These are phyloP conservation scores for Chondrus crispus DNA, from an alignment of 23 red algal species.

Conservation along the genomic window DNA sequence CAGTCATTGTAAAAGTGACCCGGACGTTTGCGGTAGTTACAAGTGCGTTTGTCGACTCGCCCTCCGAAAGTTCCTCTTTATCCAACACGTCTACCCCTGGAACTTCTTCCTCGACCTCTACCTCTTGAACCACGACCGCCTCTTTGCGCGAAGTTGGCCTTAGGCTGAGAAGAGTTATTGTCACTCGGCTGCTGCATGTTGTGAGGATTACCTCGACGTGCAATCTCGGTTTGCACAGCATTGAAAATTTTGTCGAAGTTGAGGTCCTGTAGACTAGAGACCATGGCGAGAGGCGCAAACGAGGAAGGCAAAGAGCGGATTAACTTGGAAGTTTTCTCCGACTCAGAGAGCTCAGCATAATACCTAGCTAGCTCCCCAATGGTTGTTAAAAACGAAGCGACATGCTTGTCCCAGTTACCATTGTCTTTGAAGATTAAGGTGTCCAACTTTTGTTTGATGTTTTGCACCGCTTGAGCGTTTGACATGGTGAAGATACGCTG, in stretches of 20 bases:
- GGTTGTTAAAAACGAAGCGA: background rate
- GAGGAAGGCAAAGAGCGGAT: conserved; percentile 7
- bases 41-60: too few relatives aligned
- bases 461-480: background rate
- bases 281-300: conserved; percentile 25
- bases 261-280: background rate
- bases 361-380: background rate
- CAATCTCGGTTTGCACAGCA: background rate
- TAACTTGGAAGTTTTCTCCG: conserved; percentile 5
- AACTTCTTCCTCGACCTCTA: too few relatives aligned
- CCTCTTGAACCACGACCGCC: too few relatives aligned
- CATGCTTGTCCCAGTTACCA: background rate
- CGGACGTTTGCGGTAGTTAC: too few relatives aligned
- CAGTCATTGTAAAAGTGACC: too few relatives aligned
- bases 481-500: background rate
- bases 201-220: background rate
- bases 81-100: too few relatives aligned
- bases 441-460: background rate
- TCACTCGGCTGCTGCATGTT: background rate
- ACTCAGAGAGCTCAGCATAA: background rate
- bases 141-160: too few relatives aligned
- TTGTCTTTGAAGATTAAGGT: background rate
- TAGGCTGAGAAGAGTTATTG: background rate
- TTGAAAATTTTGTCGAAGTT: background rate
- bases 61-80: too few relatives aligned